Evolutionary conservation across 2,329 filamentous ascomycete genomes (phyloP).

Genomic region (Aspergillus hiratsukae): DNA sequence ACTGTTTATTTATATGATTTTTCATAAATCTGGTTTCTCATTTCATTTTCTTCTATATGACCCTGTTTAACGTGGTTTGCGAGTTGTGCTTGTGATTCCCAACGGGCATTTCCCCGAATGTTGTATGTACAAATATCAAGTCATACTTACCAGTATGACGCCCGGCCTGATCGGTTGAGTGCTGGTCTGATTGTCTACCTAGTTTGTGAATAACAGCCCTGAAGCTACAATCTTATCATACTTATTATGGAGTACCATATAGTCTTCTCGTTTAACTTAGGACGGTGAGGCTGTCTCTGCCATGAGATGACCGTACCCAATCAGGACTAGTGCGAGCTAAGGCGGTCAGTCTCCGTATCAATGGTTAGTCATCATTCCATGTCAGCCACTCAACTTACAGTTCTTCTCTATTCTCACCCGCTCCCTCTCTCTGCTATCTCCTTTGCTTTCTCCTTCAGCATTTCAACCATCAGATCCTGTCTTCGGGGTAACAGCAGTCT

Average conservation of each 20-base stretch:
- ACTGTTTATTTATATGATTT: not conserved
- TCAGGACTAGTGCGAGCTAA: not conserved
- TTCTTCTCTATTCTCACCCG: not conserved
- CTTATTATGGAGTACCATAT: not conserved
- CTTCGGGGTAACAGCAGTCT: constrained; percentile 8
- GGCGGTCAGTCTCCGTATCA: not conserved
- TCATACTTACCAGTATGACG: constrained; percentile 4
- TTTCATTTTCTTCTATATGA: constrained; percentile 1
- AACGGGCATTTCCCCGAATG: constrained; percentile 16
- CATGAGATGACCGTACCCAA: not conserved
- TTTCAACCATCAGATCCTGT: constrained; percentile 1
- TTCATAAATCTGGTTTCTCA: constrained; percentile 1
- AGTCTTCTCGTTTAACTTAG: not conserved
- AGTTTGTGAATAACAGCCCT: not conserved
- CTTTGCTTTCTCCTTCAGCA: not conserved
- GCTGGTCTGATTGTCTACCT: not conserved
- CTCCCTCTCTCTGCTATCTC: not conserved
- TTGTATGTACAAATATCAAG: constrained; percentile 19
- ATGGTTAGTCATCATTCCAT: not conserved
- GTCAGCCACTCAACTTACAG: not conserved
- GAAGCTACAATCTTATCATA: not conserved
- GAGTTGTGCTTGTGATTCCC: constrained; percentile 9
- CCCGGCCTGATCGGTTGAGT: not conserved
- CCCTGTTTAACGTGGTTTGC: constrained; percentile 3
- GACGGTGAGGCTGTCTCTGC: too few species aligned